These are phyloP conservation scores for Paramecium sexaurelia DNA, from an alignment of 73 alveolate genomes.

Conservation along the genomic window DNA sequence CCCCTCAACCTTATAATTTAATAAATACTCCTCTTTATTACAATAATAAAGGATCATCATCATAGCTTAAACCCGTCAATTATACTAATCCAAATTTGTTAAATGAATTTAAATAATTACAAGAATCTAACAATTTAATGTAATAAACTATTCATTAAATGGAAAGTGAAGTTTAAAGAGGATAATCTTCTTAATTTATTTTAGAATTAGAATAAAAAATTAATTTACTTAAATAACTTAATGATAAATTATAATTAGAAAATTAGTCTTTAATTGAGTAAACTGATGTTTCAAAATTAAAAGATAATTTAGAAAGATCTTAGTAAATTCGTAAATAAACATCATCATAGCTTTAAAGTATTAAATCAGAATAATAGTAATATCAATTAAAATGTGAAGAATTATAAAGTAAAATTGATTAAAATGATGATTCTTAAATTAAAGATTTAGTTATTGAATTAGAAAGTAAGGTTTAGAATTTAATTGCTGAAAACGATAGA, in stretches of 20 bases:
- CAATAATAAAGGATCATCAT: neutral
- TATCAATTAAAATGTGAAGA: neutral
- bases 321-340: neutral
- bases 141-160: neutral
- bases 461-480: constrained; percentile 17
- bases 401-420: neutral
- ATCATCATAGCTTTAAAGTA: neutral
- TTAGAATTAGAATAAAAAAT: constrained; percentile 51
- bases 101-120: neutral
- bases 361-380: neutral
- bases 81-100: neutral
- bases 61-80: neutral
- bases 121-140: neutral
- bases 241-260: constrained; percentile 28
- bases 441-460: constrained; percentile 22
- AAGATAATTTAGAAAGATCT: neutral
- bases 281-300: neutral
- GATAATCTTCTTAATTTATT: neutral
- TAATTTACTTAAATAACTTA: neutral
- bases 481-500: constrained; percentile 35
- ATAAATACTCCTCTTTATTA: neutral
- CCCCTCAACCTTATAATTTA: neutral
- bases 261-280: neutral
- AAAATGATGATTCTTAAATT: neutral
- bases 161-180: neutral